Conservation (phyloP, 495 filamentous ascomycete species). For the Collariella sp. region DNA sequence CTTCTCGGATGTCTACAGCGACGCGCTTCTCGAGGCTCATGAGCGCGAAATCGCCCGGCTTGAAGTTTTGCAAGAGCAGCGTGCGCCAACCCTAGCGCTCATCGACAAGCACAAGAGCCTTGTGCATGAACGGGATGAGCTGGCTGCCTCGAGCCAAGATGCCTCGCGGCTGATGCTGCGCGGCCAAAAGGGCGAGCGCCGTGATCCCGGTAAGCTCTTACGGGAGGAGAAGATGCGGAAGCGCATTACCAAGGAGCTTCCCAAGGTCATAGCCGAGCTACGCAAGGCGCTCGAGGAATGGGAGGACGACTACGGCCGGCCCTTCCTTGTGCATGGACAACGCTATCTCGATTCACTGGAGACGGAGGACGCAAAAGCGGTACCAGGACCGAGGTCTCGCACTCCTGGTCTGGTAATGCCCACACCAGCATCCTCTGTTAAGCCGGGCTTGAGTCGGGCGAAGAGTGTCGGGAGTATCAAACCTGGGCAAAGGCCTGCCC, state of each 20-base stretch:
- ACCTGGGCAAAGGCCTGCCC: constrained; percentile 43
- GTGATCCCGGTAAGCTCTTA: constrained; percentile 89
- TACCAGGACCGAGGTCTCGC: constrained; percentile 62
- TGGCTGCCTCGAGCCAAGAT: constrained; percentile 83
- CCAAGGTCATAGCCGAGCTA: constrained; percentile 78
- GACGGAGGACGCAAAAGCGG: constrained; percentile 51
- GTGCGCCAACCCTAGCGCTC: constrained; percentile 69
- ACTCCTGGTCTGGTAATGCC: constrained; percentile 54
- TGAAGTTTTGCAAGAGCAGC: constrained; percentile 76
- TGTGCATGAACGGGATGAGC: constrained; percentile 76
- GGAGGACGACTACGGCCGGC: constrained; percentile 89
- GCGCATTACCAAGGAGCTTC: constrained; percentile 87
- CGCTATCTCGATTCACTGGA: constrained; percentile 76
- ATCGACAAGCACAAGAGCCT: constrained; percentile 79
- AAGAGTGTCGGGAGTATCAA: constrained; percentile 34
- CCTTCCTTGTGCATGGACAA: constrained; percentile 86
- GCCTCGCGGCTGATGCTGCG: constrained; percentile 85
- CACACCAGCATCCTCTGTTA: constrained; percentile 21
- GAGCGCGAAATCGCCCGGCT: constrained; percentile 81
- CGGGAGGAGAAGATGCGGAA: constrained; percentile 98
- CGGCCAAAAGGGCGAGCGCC: constrained; percentile 78
- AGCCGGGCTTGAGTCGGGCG: constrained; percentile 28
- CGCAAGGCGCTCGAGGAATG: constrained; percentile 74
- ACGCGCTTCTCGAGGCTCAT: constrained; percentile 79
- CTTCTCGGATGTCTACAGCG: constrained; percentile 81